Evolutionary conservation across 306 rosid genomes (phyloP).

Genomic region (Quercus glauca): DNA sequence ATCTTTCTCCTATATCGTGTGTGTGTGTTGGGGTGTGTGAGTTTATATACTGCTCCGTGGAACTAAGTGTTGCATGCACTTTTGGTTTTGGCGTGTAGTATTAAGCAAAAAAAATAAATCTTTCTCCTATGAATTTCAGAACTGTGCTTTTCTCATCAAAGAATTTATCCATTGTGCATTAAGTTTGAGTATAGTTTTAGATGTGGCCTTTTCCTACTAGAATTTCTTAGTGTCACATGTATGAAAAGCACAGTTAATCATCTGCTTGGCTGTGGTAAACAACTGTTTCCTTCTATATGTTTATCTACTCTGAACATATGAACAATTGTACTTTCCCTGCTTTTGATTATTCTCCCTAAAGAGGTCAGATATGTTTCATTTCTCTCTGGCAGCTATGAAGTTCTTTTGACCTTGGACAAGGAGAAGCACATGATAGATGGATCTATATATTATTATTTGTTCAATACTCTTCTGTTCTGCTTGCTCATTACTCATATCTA

Average conservation of each 20-base stretch:
- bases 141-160: background rate
- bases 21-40: too few relatives aligned
- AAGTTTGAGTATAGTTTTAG: background rate
- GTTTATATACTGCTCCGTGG: too few relatives aligned
- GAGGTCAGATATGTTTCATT: background rate
- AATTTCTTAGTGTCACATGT: background rate
- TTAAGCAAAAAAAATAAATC: background rate
- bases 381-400: constrained; percentile 68
- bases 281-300: background rate
- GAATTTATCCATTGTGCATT: background rate
- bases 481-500: constrained; percentile 71
- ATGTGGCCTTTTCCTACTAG: background rate
- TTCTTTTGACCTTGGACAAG: constrained; percentile 50
- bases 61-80: too few relatives aligned
- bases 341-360: background rate
- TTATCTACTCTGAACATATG: background rate
- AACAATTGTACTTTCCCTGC: background rate
- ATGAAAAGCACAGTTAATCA: background rate
- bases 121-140: background rate
- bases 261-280: background rate
- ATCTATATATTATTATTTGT: constrained; percentile 69
- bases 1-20: background rate
- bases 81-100: too few relatives aligned
- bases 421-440: constrained; percentile 52
- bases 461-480: constrained; percentile 74